Evolutionary conservation across 2,329 filamentous ascomycete species (phyloP), one percentile per base, ranked within the genome.

Genomic region (Cytospora piceicola): DNA sequence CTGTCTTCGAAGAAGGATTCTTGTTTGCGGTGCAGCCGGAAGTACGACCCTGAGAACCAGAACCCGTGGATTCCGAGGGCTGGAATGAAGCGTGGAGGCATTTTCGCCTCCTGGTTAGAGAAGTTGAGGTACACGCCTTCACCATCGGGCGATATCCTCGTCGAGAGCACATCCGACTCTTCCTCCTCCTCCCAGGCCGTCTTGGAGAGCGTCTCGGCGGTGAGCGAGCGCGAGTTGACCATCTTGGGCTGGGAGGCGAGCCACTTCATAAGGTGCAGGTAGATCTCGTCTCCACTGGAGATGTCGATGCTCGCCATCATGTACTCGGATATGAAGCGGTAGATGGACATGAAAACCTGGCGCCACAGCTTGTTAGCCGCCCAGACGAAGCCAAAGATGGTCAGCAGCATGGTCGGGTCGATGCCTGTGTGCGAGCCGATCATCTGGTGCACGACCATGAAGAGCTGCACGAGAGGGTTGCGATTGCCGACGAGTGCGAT

Each of bases 131-230:
- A 86, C n/a, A 75, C 76, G 3, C 76, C 78, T 17, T 78, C 78
- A 17, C 79, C 78, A 34, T 79, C 78, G 14, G 77, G 71, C 12
- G 75, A 74, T 22, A 74, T 77, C 15, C 75, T 73, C 9, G 73
- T 70, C 53, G 75, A 72, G 30, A 81, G 71, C 2, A 77, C 74
- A 55, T 80, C 77, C 2, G 78, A 73, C 65, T 82, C 79, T 42
- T 81, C 80, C 61, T 87, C 82, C 55, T 83, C 83, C 52, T 85
- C 85, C 85, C 85, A 88, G 0, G 83, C 83, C 22, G 79, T 83
- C 70, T 80, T 82, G 60, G 79, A 80, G 2, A 80, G 79, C 0
- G 85, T 88, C 72, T 88, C 83, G 8, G 85, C 86, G 68, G 81
- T 83, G 20, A 88, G 75, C 7, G 79, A 80, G 17, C 83, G 80